These are phyloP conservation scores for Cephalotrichum gorgonifer DNA, from an alignment of 2,329 filamentous ascomycete genomes.

Conservation along the genomic window DNA sequence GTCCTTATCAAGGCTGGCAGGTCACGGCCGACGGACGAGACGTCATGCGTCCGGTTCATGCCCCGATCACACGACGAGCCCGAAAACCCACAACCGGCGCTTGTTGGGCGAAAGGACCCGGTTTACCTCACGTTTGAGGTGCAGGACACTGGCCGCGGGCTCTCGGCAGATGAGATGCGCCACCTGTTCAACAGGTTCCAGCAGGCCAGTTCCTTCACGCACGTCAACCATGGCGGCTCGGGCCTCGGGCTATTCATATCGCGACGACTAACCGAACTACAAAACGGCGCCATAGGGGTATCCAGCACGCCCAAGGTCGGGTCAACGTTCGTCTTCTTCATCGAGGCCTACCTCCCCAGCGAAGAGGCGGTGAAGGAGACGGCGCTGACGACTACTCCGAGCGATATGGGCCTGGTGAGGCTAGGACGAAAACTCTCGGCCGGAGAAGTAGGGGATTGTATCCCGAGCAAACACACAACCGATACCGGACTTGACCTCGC, in stretches of 20 bases:
- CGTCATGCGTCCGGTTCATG: constrained; percentile 49
- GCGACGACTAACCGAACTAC: constrained; percentile 66
- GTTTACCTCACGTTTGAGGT: constrained; percentile 64
- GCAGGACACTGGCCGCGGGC: constrained; percentile 65
- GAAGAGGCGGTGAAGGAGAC: constrained; percentile 28
- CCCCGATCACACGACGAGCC: constrained; percentile 18
- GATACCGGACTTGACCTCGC: background rate
- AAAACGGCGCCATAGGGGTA: constrained; percentile 72
- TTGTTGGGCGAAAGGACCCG: constrained; percentile 24
- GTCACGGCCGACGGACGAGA: constrained; percentile 25
- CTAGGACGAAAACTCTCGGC: background rate
- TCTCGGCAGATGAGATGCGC: constrained; percentile 61
- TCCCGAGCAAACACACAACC: constrained; percentile 1
- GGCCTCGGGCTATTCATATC: constrained; percentile 74
- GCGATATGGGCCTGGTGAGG: background rate
- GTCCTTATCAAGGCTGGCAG: constrained; percentile 35
- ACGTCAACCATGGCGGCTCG: constrained; percentile 69
- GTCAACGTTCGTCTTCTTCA: constrained; percentile 66
- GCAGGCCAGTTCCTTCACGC: constrained; percentile 65
- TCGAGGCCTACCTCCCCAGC: constrained; percentile 43
- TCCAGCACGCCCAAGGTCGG: constrained; percentile 58
- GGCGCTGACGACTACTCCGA: constrained; percentile 15
- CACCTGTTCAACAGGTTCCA: constrained; percentile 70
- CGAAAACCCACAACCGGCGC: constrained; percentile 8
- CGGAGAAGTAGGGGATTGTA: background rate